Base-by-base conservation (phyloP, 345 rosid genomes). In the Erucastrum elatum region DNA sequence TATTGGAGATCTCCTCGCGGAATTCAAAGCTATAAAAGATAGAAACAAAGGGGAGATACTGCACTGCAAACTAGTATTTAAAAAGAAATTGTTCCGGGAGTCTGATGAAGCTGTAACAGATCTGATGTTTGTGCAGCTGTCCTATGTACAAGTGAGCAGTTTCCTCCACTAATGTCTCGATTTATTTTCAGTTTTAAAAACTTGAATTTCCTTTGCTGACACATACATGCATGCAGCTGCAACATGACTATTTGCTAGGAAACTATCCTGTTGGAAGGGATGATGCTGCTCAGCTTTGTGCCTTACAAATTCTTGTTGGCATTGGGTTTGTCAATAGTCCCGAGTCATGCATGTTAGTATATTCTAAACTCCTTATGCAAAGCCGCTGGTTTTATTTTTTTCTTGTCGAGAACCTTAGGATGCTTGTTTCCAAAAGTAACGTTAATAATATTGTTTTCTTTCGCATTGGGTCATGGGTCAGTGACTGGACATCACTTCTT, bases 231-330 rank as follows among this genome's bases (percentile, higher is more conserved):
- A 95, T 85, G 78, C 88, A 95, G 99, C 84, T 95, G 84, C 99
- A 95, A 84, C 99, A 95, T 86, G 99, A 95, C 82, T 95, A 95
- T 78, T 84, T 93, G 68, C 80, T 88, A 84, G 99, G 99, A 70
- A 93, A 93, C 84, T 95, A 93, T 87, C 99, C 99, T 51, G 97
- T 95, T 77, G 99, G 98, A 77, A 90, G 98, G 84, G 99, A 95
- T 82, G 98, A 90, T 88, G 98, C 98, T 82, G 98, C 97, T 4
- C 98, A 93, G 80, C 82, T 95, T 75, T 95, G 96, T 75, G 99
- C 98, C 29, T 83, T 95, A 83, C 99, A 95, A 76, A 95, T 95
- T 77, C 86, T 95, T 75, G 96, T 90, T 74, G 99, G 92, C 72
- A 88, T 93, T 83, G 99, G 99, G 72, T 88, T 84, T 89, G 87